Base-by-base conservation (phyloP, 2,329 filamentous ascomycete genomes). In the Fusarium proliferatum region DNA sequence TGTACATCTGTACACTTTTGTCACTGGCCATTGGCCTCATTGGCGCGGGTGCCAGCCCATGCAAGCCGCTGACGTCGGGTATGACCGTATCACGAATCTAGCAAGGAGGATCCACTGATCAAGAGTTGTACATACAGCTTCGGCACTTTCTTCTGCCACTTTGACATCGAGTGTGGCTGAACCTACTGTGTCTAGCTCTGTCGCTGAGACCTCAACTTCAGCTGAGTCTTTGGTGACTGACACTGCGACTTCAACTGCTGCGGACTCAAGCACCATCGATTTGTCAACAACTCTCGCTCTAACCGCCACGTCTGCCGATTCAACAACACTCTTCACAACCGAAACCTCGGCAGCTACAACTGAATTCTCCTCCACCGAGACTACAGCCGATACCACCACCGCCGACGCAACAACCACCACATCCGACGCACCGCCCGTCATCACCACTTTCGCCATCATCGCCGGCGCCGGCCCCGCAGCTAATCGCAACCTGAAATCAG, bases 401-500 rank as follows among this genome's bases (percentile, higher is more conserved):
- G 57, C 42, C 7, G 52, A 62, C 6, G 26, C 34, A 10, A 62
- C 21, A 6, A 63, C 53, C 21, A 52, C 57, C 3, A 61, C 61
- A 6, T 23, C 55, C 7, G 42, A 48, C 4, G 42, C 55, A 16
- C 13, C 42, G 1, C n/a, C 46, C 2, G 34, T 9, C 2, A 42
- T 45, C n/a, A 63, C 61, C 19, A 34, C 23, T 7, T 63, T 61
- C 43, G 46, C 58, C 2, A 41, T 63, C 19, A 19, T 63, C 6
- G 61, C 36, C 5, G 53, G 61, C 16, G 2, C 30, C 3, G 61
- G 61, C 34, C 26, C 26, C 0, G 11, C 55, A 11, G 17, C 39
- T 4, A 36, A 38, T 16, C 5, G n/a, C 10, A 41, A 23, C 6
- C 53, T 63, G 9, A 21, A 48, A 21, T 60, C 53, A 10, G 39